These are phyloP conservation scores for Talaromyces ruber DNA, from an alignment of 495 filamentous ascomycete species.

Conservation along the genomic window DNA sequence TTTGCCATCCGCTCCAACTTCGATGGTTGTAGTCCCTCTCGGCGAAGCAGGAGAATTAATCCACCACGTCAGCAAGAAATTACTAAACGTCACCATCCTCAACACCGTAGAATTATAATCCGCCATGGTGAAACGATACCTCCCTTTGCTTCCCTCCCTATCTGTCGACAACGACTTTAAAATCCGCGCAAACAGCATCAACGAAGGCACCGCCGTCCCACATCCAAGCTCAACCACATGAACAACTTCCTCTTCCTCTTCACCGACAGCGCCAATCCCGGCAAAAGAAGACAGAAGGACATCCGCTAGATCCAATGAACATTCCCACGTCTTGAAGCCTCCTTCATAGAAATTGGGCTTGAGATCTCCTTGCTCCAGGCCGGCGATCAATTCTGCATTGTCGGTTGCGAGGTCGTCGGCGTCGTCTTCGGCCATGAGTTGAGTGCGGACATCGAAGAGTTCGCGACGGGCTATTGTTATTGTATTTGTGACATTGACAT, in stretches of 20 bases:
- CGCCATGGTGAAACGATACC: conserved; percentile 60
- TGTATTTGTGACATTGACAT: conserved; percentile 18
- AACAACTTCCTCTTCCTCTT: conserved; percentile 23
- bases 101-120: conserved; percentile 89
- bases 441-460: conserved; percentile 86
- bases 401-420: conserved; percentile 22
- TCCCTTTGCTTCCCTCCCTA: conserved; percentile 13
- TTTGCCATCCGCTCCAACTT: not conserved
- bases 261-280: conserved; percentile 5
- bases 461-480: conserved; percentile 68
- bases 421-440: conserved; percentile 84
- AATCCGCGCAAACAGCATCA: conserved; percentile 66
- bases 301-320: conserved; percentile 76
- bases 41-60: conserved; percentile 17
- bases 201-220: conserved; percentile 78
- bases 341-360: conserved; percentile 90
- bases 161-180: conserved; percentile 26
- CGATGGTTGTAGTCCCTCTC: not conserved
- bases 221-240: conserved; percentile 85
- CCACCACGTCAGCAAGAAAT: conserved; percentile 77
- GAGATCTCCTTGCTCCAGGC: conserved; percentile 74
- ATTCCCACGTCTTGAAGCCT: conserved; percentile 99
- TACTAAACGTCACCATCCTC: conserved; percentile 79
- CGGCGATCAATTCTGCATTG: conserved; percentile 38
- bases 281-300: conserved; percentile 23